Evolutionary conservation across 225 moss, liverwort and hornwort genomes (phyloP), one percentile per base, ranked within the genome.

Genomic region (Polytrichum formosum): DNA sequence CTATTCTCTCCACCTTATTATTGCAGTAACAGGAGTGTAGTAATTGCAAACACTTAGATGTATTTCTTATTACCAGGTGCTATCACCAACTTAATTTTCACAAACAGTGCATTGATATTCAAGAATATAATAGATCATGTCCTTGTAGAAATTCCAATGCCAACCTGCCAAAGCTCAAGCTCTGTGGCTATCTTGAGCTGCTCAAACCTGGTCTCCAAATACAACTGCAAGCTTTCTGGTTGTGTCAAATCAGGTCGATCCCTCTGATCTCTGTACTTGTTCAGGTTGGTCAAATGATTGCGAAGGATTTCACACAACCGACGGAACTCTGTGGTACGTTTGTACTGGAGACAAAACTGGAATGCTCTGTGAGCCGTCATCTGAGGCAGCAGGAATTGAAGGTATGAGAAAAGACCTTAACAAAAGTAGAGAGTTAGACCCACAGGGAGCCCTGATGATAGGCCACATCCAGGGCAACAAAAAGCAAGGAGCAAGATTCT

Each of bases 91-190:
- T 46, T 13, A 4, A 46, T 16, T 46, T 46, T 46, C 13, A 46
- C 46, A 46, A 46, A 46, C 46, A 46, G 46, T 46, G 13, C 16
- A 46, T 46, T 13, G 46, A 46, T 46, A 46, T 13, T 46, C 46
- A 16, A 46, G 46, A 46, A 46, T 46, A 16, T 16, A 46, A 16
- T 46, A 16, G 16, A 46, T 16, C 13, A 46, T 46, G 16, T 46
- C 46, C 46, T 46, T 46, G 16, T 13, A 46, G 46, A 46, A 46
- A 37, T 37, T 37, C 37, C 37, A 37, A 46, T 46, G 46, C 46
- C 13, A n/a, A 96, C 96, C 96, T 97, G 97, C 97, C 97, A 97
- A 72, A 97, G 77, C 90, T 94, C 94, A 18, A 97, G 90, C 77
- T 97, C 97, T 6, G 97, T 94, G 27, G 97, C 94, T 16, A 94